Conservation (phyloP, 352 stramenopile species). For the Phytophthora nicotianae region DNA sequence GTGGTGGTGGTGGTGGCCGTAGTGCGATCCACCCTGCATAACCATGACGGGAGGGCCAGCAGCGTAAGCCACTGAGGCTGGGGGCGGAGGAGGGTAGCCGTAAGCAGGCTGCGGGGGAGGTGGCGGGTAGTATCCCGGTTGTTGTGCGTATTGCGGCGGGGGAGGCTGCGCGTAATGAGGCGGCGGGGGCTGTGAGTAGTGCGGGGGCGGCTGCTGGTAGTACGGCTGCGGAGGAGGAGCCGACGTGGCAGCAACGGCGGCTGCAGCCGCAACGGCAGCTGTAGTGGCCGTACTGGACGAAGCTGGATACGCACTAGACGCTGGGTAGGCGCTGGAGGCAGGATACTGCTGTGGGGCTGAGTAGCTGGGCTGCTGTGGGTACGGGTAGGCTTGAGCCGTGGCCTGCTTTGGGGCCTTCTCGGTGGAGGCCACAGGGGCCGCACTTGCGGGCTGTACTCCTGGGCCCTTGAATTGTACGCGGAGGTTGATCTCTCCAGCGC, state of each 20-base stretch:
- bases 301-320: conserved; percentile 16
- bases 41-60: conserved; percentile 40
- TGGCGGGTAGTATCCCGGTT: conserved; percentile 42
- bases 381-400: conserved; percentile 37
- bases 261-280: conserved; percentile 22
- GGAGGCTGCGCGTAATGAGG: conserved; percentile 35
- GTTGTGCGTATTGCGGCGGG: conserved; percentile 34
- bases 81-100: conserved; percentile 33
- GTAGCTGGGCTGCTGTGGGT: conserved; percentile 38
- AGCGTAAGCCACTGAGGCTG: conserved; percentile 38
- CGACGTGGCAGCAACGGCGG: conserved; percentile 25
- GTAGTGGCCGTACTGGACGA: conserved; percentile 11
- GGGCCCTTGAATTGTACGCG: conserved; percentile 68
- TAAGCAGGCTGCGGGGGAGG: conserved; percentile 30
- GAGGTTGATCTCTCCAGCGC: conserved; percentile 82
- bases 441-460: conserved; percentile 20
- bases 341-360: conserved; percentile 22
- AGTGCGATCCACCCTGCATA: conserved; percentile 23
- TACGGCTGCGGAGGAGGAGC: conserved; percentile 39
- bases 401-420: conserved; percentile 33
- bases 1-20: conserved; percentile 42
- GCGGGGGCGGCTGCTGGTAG: conserved; percentile 41
- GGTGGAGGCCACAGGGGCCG: conserved; percentile 15
- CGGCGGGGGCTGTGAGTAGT: conserved; percentile 38
- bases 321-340: conserved; percentile 20